Evolutionary conservation across 441 rosid species (phyloP).

Genomic region (Erodium texanum): DNA sequence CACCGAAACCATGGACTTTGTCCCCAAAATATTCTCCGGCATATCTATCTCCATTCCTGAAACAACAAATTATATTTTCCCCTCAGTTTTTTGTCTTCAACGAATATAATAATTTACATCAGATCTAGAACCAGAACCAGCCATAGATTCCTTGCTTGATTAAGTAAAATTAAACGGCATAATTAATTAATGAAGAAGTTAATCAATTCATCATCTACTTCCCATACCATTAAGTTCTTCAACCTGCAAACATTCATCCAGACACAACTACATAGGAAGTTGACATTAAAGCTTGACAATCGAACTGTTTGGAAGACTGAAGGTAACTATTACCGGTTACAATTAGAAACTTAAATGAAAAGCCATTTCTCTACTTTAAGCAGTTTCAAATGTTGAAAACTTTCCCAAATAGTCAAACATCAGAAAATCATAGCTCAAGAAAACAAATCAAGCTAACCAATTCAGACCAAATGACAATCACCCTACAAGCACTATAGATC

Average conservation of each 20-base stretch:
- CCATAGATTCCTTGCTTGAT: neutral
- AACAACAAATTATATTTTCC: constrained; percentile 14
- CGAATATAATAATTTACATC: neutral
- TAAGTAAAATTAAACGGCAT: neutral
- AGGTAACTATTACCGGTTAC: neutral
- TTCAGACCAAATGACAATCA: neutral
- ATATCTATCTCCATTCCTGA: constrained; percentile 82
- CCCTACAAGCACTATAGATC: too few species aligned
- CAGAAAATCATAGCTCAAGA: neutral
- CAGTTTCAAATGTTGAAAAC: neutral
- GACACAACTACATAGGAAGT: neutral
- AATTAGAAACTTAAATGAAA: neutral
- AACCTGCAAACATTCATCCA: neutral
- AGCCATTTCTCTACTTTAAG: neutral
- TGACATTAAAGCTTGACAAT: neutral
- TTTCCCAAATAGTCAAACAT: neutral
- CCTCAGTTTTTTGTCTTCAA: constrained; percentile 7
- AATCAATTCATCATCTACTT: neutral
- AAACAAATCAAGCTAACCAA: neutral
- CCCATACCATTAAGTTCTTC: neutral
- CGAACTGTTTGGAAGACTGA: neutral
- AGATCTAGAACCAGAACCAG: constrained; percentile 4
- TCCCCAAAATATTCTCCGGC: constrained; percentile 88
- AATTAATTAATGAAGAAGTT: neutral
- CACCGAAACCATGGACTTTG: constrained; percentile 88